Evolutionary conservation across 139 green algal species (phyloP).

Genomic region (Chlorella sp.): DNA sequence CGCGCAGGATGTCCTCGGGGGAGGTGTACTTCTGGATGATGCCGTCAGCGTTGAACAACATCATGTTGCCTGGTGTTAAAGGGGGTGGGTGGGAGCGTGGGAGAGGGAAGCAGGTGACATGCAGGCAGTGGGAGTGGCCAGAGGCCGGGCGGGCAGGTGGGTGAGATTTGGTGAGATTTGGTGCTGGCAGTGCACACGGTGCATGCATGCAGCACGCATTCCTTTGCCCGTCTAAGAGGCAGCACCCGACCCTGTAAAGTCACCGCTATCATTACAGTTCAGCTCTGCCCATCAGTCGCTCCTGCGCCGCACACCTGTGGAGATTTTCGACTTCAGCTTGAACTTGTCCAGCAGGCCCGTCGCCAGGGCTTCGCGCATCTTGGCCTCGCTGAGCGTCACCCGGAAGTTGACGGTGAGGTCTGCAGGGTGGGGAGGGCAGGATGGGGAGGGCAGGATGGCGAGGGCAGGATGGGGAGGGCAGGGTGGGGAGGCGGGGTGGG

Average conservation of each 20-base stretch:
- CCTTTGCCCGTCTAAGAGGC: background rate
- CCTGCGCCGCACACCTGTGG: slow-evolving; percentile 38
- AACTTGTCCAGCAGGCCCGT: slow-evolving; percentile 87
- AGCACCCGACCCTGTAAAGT: too few species aligned
- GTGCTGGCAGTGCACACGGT: background rate
- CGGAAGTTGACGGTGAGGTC: slow-evolving; percentile 93
- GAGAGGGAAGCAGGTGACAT: background rate
- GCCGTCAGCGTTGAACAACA: slow-evolving; percentile 93
- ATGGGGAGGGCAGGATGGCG: slow-evolving; percentile 19
- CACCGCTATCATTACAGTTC: too few species aligned
- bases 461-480: slow-evolving; percentile 41
- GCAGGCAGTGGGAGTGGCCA: background rate
- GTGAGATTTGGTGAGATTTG: background rate
- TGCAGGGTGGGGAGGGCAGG: slow-evolving; percentile 84
- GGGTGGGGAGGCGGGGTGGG: slow-evolving; percentile 58
- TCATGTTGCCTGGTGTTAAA: slow-evolving; percentile 91
- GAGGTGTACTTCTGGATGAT: slow-evolving; percentile 91
- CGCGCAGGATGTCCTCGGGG: slow-evolving; percentile 88
- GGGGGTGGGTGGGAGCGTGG: background rate
- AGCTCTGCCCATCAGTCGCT: background rate
- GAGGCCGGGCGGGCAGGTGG: background rate
- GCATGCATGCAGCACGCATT: background rate
- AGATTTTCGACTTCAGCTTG: slow-evolving; percentile 91
- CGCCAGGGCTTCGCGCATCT: slow-evolving; percentile 66
- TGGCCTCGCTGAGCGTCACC: slow-evolving; percentile 74